Percentiles rank a stretch among this genome's conserved stretches.
Conservation (phyloP, 1,284 basidiomycete species). For the Fistulinella staudtii region DNA sequence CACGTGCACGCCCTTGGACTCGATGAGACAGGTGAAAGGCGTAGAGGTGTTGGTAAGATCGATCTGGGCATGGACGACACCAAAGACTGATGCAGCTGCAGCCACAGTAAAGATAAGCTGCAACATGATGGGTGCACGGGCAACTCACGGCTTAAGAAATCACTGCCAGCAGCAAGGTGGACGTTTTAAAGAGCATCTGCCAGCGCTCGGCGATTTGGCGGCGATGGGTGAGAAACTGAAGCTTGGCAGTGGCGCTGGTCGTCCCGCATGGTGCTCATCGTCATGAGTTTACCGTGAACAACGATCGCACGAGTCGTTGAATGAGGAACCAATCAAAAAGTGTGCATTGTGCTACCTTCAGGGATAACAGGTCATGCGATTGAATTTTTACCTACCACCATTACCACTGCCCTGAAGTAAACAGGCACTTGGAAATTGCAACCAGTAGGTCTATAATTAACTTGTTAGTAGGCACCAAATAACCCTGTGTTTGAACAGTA, state of each 20-base stretch:
- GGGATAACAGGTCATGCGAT: neutral
- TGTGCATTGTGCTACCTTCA: neutral
- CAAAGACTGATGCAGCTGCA: constrained; percentile 6
- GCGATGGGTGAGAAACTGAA: neutral
- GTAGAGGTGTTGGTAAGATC: constrained; percentile 14
- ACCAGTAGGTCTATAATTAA: too few species aligned
- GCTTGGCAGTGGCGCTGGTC: neutral
- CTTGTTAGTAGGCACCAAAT: too few species aligned
- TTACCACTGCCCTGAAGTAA: neutral
- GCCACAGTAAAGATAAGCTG: constrained; percentile 3
- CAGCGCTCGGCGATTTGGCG: neutral
- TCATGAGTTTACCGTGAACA: neutral
- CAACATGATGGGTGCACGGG: constrained; percentile 5
- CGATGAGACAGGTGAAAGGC: constrained; percentile 19
- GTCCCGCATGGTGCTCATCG: neutral
- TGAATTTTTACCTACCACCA: neutral
- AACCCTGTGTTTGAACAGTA: too few species aligned
- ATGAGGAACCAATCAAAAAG: neutral
- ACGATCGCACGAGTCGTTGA: neutral
- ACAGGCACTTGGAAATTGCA: too few species aligned
- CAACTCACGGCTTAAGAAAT: neutral
- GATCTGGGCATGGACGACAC: constrained; percentile 18
- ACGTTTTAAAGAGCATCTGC: neutral
- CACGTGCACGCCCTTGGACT: constrained; percentile 29
- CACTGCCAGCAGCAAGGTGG: neutral